Base-by-base conservation (phyloP, 352 stramenopile genomes). In the Globisporangium camurandrum region DNA sequence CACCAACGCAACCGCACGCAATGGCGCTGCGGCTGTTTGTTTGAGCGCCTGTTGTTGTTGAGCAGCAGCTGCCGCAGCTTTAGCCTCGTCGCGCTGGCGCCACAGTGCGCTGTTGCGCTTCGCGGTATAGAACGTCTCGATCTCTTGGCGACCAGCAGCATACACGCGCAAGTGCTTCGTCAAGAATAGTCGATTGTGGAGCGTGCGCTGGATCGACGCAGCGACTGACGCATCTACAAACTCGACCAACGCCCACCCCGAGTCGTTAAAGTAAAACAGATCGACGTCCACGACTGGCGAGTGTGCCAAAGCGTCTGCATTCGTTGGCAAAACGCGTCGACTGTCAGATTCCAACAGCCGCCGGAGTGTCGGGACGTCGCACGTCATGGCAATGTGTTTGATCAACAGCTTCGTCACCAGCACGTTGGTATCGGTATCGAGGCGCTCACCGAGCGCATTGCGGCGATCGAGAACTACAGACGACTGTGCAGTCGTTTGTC, bases 221-320 rank as follows among this genome's bases (percentile, higher is more conserved):
- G 72, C 65, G 19, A 79, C 65, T 26, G 69, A 67, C 2, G 58
- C 42, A 14, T 73, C 77, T 41, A 64, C 57, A 45, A 93, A 66
- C 48, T 90, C 80, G 19, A 91, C 64, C 17, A 93, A 53, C 4
- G 73, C 83, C 83, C 83, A 93, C 6, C 80, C 75, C 0, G 65
- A 79, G 12, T 63, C 69, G 39, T 89, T 70, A 12, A 93, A 86
- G 31, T 82, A 74, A 54, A 93, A 90, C 19, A 86, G 50, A 10
- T 91, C 73, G 3, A 85, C 53, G 42, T 67, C 57, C 3, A 75
- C 51, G 2, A 93, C 38, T 16, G 71, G 42, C 26, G 20, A 19
- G 28, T 39, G 12, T 4, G 38, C 19, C 56, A 11, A 14, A n/a
- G n/a, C 20, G 22, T 31, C 20, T 42, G 36, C 26, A 51, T 19